A percentile compares a stretch with the other conserved stretches of the same genome.
Evolutionary conservation across 306 rosid species (phyloP).

Genomic region (Amphicarpaea edgeworthii): DNA sequence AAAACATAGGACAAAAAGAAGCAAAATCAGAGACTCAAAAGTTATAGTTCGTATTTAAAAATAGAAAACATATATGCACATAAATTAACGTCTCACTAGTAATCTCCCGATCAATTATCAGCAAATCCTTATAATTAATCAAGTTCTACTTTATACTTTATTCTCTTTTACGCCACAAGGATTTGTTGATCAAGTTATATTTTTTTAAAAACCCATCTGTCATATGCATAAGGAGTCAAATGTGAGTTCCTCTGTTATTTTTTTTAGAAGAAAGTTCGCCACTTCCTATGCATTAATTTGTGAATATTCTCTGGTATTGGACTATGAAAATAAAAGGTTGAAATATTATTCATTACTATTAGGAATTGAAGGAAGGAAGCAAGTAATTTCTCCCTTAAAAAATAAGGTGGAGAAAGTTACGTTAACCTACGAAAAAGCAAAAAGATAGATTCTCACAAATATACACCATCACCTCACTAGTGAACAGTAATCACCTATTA

Average conservation of each 20-base stretch:
- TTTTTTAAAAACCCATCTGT: background rate
- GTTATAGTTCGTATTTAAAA: background rate
- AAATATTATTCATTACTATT: background rate
- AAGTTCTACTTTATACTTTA: background rate
- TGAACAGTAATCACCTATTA: slow-evolving; percentile 20
- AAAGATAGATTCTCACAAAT: background rate
- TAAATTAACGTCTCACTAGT: background rate
- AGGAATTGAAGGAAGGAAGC: slow-evolving; percentile 21
- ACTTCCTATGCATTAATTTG: slow-evolving; percentile 9
- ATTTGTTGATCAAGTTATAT: background rate
- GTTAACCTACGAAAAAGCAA: background rate
- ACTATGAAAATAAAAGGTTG: background rate
- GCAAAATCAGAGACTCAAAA: background rate
- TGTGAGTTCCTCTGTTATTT: no score
- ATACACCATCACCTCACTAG: background rate
- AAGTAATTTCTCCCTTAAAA: slow-evolving; percentile 24
- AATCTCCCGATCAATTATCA: background rate
- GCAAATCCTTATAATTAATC: background rate
- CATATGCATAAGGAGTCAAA: background rate
- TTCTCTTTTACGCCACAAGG: background rate
- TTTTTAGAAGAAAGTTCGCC: background rate
- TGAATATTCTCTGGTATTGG: background rate
- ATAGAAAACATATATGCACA: background rate
- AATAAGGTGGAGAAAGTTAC: background rate
- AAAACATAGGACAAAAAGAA: background rate